Conservation (phyloP, 257 asterid genomes). For the Mitragyna speciosa region DNA sequence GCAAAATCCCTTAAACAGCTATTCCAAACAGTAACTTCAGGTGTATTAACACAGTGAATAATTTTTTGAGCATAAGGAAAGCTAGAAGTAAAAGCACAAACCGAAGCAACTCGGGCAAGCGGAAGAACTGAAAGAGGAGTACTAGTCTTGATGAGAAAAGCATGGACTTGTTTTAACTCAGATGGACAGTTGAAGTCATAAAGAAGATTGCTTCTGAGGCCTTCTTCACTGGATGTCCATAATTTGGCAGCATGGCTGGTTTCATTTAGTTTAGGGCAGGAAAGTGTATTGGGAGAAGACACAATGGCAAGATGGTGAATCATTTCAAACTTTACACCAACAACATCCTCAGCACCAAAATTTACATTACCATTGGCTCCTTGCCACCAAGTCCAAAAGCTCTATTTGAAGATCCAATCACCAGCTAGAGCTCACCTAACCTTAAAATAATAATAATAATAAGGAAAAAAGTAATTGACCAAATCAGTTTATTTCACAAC, state of each 20-base stretch:
- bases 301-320: neutral
- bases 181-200: slow-evolving; percentile 37
- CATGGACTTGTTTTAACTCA: slow-evolving; percentile 56
- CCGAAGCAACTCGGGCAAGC: slow-evolving; percentile 51
- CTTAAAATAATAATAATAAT: too few relatives aligned
- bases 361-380: neutral
- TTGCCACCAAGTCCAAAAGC: neutral
- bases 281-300: slow-evolving; percentile 5
- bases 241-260: neutral
- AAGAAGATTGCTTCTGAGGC: slow-evolving; percentile 20
- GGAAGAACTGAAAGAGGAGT: slow-evolving; percentile 49
- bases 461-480: neutral
- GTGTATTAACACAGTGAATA: slow-evolving; percentile 25
- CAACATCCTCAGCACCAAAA: neutral
- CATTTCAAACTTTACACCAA: slow-evolving; percentile 2
- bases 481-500: neutral
- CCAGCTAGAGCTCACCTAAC: neutral
- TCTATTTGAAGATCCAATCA: neutral
- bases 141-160: slow-evolving; percentile 43
- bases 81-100: slow-evolving; percentile 60
- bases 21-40: slow-evolving; percentile 46
- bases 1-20: slow-evolving; percentile 53
- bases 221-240: slow-evolving; percentile 13
- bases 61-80: slow-evolving; percentile 54
- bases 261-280: slow-evolving; percentile 4